phyloP scores from a whole-genome alignment of 1,284 basidiomycete genomes.

The Xanthoconium separans region DNA sequence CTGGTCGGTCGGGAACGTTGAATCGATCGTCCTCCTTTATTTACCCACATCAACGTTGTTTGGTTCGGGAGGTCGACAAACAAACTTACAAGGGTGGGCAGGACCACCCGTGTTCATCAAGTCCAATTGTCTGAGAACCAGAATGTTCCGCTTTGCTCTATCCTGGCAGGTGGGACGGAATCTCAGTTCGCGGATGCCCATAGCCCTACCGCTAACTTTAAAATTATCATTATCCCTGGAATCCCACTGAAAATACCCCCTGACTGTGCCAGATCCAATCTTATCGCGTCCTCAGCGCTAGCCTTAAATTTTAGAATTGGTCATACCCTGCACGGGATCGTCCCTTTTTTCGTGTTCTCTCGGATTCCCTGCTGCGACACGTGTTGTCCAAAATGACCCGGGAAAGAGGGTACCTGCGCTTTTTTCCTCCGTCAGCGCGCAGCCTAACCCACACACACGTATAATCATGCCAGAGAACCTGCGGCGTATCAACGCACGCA shows the following conservation, averaged over 20 bases:
- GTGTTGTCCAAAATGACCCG: conserved; percentile 23
- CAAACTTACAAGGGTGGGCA: background rate
- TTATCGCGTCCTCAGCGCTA: conserved; percentile 17
- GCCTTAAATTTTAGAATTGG: conserved; percentile 22
- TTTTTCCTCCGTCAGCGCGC: conserved; percentile 6
- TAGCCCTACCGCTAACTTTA: conserved; percentile 11
- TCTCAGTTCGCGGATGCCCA: conserved; percentile 16
- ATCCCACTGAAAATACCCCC: conserved; percentile 6
- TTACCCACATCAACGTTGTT: conserved; percentile 11
- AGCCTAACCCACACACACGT: conserved; percentile 1
- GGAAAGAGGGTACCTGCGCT: conserved; percentile 17
- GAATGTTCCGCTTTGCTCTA: background rate
- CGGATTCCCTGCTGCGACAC: conserved; percentile 16
- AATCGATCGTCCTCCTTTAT: background rate
- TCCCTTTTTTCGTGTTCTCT: conserved; percentile 7
- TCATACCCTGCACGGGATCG: conserved; percentile 16
- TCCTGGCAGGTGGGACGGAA: conserved; percentile 1
- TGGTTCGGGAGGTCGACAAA: conserved; percentile 20
- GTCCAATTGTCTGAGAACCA: background rate
- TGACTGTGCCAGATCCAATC: conserved; percentile 24
- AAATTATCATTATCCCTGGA: conserved; percentile 1
- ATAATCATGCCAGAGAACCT: background rate
- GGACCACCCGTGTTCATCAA: background rate
- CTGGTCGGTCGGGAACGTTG: background rate
- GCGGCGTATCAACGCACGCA: conserved; percentile 10